phyloP scores from a whole-genome alignment of 1,139 yeast species.

The Yamadazyma aaseri region DNA sequence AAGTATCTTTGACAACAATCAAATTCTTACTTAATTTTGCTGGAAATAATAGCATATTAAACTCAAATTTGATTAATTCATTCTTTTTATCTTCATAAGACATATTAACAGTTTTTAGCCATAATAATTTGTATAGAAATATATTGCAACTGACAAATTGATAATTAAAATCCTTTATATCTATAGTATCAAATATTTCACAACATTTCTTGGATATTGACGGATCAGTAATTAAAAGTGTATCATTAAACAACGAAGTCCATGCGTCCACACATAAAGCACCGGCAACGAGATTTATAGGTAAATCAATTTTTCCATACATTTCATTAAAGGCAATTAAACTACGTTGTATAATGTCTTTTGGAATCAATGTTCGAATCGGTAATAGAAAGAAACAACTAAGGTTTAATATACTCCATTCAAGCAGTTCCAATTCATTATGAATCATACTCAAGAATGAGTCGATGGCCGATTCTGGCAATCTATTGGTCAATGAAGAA shows the following conservation, averaged over 20 bases:
- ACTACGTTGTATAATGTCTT: conserved; percentile 8
- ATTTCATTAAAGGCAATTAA: conserved; percentile 16
- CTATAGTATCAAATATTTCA: conserved; percentile 13
- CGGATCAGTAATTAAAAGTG: conserved; percentile 14
- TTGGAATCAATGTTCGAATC: conserved; percentile 13
- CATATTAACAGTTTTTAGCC: conserved; percentile 15
- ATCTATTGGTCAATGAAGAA: conserved; percentile 13
- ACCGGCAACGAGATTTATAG: conserved; percentile 17
- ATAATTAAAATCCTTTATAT: conserved; percentile 16
- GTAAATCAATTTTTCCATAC: conserved; percentile 8
- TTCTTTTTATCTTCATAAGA: conserved; percentile 12
- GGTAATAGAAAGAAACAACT: conserved; percentile 22
- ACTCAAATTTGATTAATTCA: conserved; percentile 19
- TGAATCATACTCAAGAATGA: conserved; percentile 14
- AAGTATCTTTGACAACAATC: conserved; percentile 20
- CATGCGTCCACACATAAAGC: conserved; percentile 22
- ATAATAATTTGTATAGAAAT: conserved; percentile 17
- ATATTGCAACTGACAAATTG: conserved; percentile 18
- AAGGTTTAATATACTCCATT: conserved; percentile 17
- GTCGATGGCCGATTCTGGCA: conserved; percentile 15
- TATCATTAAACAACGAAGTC: conserved; percentile 16
- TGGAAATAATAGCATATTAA: conserved; percentile 25
- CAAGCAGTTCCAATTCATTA: conserved; percentile 10
- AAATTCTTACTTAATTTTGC: conserved; percentile 21
- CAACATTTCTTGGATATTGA: conserved; percentile 9